Evolutionary conservation across 1,284 basidiomycete genomes (phyloP).

Genomic region (Microbotryum saponariae): DNA sequence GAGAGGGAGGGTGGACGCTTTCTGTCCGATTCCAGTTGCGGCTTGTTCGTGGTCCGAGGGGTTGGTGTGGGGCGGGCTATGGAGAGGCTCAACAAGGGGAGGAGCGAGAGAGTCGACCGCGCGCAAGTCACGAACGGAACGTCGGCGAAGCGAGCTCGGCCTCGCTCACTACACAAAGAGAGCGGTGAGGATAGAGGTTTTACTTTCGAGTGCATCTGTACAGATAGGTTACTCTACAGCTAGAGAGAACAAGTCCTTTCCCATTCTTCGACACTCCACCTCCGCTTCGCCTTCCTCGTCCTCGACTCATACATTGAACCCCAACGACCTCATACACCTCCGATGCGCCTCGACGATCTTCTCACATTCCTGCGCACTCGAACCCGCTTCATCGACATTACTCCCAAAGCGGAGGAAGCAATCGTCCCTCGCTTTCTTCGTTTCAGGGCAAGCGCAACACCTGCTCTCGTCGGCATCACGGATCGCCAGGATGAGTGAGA

Average conservation of each 20-base stretch:
- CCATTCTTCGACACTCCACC: neutral
- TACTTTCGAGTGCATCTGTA: too few relatives aligned
- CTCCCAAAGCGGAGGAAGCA: constrained; percentile 70
- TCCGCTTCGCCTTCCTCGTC: neutral
- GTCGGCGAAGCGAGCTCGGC: too few relatives aligned
- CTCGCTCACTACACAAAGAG: too few relatives aligned
- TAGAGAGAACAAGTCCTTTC: neutral
- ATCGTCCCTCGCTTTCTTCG: constrained; percentile 81
- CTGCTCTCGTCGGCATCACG: constrained; percentile 26
- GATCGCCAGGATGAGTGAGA: neutral
- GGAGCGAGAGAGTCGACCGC: too few relatives aligned
- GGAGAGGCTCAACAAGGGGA: too few relatives aligned
- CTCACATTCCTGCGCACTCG: constrained; percentile 68
- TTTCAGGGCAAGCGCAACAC: constrained; percentile 92
- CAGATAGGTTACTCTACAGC: neutral
- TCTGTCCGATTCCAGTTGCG: too few relatives aligned
- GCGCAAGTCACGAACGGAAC: too few relatives aligned
- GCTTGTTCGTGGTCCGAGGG: too few relatives aligned
- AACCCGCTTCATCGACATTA: constrained; percentile 50
- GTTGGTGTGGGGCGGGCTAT: too few relatives aligned
- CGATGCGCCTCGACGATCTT: constrained; percentile 71
- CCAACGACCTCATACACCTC: constrained; percentile 71
- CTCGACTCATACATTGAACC: constrained; percentile 38
- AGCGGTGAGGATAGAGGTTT: too few relatives aligned
- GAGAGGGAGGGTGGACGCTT: too few relatives aligned